Evolutionary conservation across 495 filamentous ascomycete genomes (phyloP).

Genomic region (Aspergillus ellipticus): DNA sequence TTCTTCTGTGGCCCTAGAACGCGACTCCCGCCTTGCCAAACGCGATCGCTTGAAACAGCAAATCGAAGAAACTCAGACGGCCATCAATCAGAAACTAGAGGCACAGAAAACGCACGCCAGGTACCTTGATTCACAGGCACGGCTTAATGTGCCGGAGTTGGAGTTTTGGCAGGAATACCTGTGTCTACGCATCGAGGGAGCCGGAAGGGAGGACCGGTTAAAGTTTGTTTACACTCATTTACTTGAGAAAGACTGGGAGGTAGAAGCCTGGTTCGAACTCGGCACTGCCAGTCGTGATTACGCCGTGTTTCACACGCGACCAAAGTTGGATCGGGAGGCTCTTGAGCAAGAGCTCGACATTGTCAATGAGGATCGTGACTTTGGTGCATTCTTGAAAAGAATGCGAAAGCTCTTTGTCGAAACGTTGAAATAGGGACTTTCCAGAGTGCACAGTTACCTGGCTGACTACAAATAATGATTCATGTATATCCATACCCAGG

Average conservation of each 20-base stretch:
- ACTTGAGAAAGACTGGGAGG: constrained; percentile 76
- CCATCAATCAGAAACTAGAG: constrained; percentile 57
- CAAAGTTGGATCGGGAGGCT: constrained; percentile 71
- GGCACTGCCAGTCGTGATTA: constrained; percentile 78
- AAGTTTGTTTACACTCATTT: constrained; percentile 92
- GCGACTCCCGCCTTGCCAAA: constrained; percentile 67
- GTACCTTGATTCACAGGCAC: constrained; percentile 71
- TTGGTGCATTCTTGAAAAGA: constrained; percentile 77
- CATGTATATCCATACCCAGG: background rate
- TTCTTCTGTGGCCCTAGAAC: constrained; percentile 65
- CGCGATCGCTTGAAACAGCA: constrained; percentile 73
- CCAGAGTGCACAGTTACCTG: background rate
- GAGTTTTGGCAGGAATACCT: constrained; percentile 94
- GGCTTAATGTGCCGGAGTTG: constrained; percentile 85
- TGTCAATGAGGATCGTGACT: constrained; percentile 76
- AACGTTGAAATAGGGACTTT: constrained; percentile 41
- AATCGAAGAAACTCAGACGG: constrained; percentile 72
- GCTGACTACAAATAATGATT: constrained; percentile 5
- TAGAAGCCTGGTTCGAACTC: constrained; percentile 91
- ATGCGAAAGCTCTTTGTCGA: constrained; percentile 85
- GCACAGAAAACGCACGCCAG: constrained; percentile 59
- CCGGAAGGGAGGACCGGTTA: constrained; percentile 75
- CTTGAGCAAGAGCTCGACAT: constrained; percentile 68
- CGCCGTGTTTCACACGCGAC: constrained; percentile 69
- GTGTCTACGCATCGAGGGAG: constrained; percentile 85